Conservation (phyloP, 352 stramenopile genomes). For the Pythium volutum region DNA sequence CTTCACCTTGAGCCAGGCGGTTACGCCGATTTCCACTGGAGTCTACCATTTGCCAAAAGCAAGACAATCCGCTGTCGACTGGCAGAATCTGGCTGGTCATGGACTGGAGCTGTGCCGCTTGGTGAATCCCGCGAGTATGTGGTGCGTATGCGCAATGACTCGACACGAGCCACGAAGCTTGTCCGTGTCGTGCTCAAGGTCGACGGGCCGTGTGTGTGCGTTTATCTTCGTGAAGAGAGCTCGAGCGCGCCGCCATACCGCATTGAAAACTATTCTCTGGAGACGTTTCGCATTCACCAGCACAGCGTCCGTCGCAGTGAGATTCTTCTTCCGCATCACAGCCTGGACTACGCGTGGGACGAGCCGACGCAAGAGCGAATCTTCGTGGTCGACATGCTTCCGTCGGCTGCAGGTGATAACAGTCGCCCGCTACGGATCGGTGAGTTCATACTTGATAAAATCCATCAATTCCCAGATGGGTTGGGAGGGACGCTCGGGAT, state of each 20-base stretch:
- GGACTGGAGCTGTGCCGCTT: conserved; percentile 79
- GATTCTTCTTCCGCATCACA: conserved; percentile 84
- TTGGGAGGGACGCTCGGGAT: conserved; percentile 72
- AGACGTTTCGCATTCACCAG: conserved; percentile 85
- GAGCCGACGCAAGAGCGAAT: conserved; percentile 77
- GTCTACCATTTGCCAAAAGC: conserved; percentile 56
- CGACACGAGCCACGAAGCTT: conserved; percentile 74
- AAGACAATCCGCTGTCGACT: conserved; percentile 79
- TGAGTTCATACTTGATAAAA: conserved; percentile 79
- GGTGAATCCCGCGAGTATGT: conserved; percentile 76
- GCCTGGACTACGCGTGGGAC: conserved; percentile 86
- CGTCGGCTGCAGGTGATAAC: conserved; percentile 83
- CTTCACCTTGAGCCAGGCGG: conserved; percentile 64
- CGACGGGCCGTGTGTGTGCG: conserved; percentile 71
- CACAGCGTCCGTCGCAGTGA: conserved; percentile 78
- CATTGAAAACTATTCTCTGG: conserved; percentile 87
- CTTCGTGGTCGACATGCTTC: conserved; percentile 86
- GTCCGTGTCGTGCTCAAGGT: conserved; percentile 77
- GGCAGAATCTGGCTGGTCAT: conserved; percentile 72
- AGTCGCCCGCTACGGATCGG: conserved; percentile 82
- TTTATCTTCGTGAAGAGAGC: conserved; percentile 78
- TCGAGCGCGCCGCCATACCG: conserved; percentile 79
- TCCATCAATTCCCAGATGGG: conserved; percentile 74
- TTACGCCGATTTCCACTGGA: conserved; percentile 86
- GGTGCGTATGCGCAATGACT: conserved; percentile 80